Evolutionary conservation across 2,329 filamentous ascomycete species (phyloP).

Genomic region (Lomentospora prolificans): DNA sequence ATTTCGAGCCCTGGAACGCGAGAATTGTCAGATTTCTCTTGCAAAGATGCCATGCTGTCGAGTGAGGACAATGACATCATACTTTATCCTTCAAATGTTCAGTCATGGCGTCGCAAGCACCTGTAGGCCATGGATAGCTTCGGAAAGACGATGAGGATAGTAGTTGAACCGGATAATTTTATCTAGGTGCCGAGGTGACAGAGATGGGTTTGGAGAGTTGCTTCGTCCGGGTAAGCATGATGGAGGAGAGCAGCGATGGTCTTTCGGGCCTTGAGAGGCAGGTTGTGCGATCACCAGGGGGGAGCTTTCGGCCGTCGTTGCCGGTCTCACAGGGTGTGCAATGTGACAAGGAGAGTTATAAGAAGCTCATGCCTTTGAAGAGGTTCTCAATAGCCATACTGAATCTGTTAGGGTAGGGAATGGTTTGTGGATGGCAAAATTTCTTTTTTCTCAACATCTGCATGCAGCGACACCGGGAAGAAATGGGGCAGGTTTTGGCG

Average conservation of each 20-base stretch:
- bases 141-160: neutral
- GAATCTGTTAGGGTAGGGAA: neutral
- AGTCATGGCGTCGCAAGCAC: neutral
- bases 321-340: neutral
- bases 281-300: no score
- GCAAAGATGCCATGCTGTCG: neutral
- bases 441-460: neutral
- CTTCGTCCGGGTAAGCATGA: neutral
- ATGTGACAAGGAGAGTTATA: neutral
- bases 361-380: no score
- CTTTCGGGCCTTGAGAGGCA: no score
- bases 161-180: neutral
- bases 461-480: neutral
- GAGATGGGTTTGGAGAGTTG: neutral
- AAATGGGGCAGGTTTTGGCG: neutral
- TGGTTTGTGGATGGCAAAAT: neutral
- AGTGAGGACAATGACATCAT: neutral
- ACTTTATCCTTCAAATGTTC: constrained; percentile 13
- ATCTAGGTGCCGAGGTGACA: neutral
- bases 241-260: no score
- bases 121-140: neutral
- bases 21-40: neutral
- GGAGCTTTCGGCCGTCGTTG: neutral
- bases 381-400: neutral
- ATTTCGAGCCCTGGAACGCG: constrained; percentile 36